Conservation (phyloP, 805 yeast species). For the Clavispora fructus region DNA sequence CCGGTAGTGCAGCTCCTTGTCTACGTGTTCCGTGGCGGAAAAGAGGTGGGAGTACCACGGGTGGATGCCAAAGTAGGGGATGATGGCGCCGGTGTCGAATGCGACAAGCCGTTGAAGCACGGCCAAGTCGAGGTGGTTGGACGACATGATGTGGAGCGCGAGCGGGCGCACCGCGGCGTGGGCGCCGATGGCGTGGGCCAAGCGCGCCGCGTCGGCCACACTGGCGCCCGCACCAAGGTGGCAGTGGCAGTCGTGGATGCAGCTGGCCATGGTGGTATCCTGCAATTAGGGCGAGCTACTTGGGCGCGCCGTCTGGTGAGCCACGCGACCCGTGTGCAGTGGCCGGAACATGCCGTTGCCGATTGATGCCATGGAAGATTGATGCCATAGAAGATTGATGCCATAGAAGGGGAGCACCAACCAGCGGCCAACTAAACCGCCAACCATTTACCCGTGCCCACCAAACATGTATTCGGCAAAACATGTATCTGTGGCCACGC, state of each 20-base stretch:
- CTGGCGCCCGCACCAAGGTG: slow-evolving; percentile 22
- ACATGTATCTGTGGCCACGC: too few relatives aligned
- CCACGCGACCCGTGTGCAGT: too few relatives aligned
- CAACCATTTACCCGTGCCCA: too few relatives aligned
- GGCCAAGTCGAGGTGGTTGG: slow-evolving; percentile 30
- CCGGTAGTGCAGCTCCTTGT: slow-evolving; percentile 53
- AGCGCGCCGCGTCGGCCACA: slow-evolving; percentile 2
- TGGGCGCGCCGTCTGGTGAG: too few relatives aligned
- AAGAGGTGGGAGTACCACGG: slow-evolving; percentile 87
- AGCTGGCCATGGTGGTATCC: background rate
- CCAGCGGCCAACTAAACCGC: too few relatives aligned
- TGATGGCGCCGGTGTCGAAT: slow-evolving; percentile 14
- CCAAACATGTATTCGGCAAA: too few relatives aligned
- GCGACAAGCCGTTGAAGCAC: slow-evolving; percentile 17
- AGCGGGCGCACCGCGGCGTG: slow-evolving; percentile 1
- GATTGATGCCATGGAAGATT: too few relatives aligned
- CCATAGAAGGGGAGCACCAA: too few relatives aligned
- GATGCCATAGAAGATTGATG: too few relatives aligned
- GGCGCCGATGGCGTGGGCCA: slow-evolving; percentile 8
- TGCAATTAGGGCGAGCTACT: too few relatives aligned
- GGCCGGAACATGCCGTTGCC: too few relatives aligned
- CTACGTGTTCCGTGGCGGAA: slow-evolving; percentile 19
- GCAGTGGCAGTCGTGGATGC: slow-evolving; percentile 25
- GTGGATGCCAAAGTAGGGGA: slow-evolving; percentile 69
- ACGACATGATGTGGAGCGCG: slow-evolving; percentile 34